These are phyloP conservation scores for Aeschynomene evenia DNA, from an alignment of 306 rosid species.

Conservation along the genomic window DNA sequence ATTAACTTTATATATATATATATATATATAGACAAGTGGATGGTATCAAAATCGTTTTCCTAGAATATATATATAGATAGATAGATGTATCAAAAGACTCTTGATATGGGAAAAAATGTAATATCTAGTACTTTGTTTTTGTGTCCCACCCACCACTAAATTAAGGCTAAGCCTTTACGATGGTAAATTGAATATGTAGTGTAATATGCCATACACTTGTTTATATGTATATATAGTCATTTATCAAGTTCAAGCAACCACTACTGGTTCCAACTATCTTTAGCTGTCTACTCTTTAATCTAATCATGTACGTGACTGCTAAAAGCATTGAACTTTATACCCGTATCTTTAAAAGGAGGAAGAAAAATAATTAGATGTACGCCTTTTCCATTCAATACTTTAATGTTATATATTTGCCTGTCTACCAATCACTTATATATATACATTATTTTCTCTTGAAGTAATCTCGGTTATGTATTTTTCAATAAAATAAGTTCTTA, in stretches of 20 bases:
- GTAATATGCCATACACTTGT: too few species aligned
- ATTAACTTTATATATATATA: background rate
- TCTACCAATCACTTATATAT: background rate
- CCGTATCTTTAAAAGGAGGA: background rate
- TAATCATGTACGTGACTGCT: constrained; percentile 15
- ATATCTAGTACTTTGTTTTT: constrained; percentile 18
- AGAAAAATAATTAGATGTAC: background rate
- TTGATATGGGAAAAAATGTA: background rate
- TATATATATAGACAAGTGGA: background rate
- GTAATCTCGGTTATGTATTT: background rate
- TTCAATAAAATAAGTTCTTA: background rate
- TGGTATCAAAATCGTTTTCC: constrained; percentile 40
- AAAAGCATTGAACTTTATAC: constrained; percentile 30
- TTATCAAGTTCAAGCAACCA: constrained; percentile 10
- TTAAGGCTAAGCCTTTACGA: background rate
- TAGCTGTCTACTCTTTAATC: constrained; percentile 4
- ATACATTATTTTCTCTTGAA: background rate
- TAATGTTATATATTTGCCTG: background rate
- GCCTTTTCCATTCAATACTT: background rate
- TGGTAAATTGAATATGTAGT: too few species aligned
- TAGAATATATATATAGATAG: too few species aligned
- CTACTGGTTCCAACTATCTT: constrained; percentile 5
- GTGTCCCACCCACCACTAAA: constrained; percentile 47
- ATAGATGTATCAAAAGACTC: background rate
- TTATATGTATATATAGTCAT: background rate